Evolutionary conservation across 1,284 basidiomycete genomes (phyloP), one percentile per base, ranked within the genome.

Genomic region (Phlebopus sp.): DNA sequence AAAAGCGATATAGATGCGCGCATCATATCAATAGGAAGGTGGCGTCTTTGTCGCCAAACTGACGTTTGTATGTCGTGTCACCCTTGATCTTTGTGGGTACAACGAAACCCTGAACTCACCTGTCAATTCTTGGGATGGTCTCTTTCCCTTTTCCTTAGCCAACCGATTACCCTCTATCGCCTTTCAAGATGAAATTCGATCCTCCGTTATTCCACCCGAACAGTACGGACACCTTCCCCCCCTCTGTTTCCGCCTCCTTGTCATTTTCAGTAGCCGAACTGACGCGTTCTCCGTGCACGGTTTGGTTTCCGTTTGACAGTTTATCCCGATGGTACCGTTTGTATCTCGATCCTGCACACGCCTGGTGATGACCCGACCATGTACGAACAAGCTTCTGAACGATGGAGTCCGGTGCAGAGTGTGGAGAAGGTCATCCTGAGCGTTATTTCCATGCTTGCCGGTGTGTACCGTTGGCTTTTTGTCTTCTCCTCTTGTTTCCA

Each of bases 151-250:
- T 23, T 19, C 47, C 10, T 2, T 55, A 94, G 92, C 95, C 94
- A 0, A 68, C 79, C 41, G 94, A 97, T 66, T 97, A 97, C 69
- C 94, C 94, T 30, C 73, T 97, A 61, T 95, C 90, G 44, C 94
- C 94, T 25, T 97, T 97, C 83, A 96, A 92, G 70, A 98, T 99
- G 96, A 91, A 84, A 60, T 99, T 98, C 63, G 94, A 97, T 43
- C 96, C 96, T 9, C 94, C 97, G 4, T 69, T 99, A 51, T 90
- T 99, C 69, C 97, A 99, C 69, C 97, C 97, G 13, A 99, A 99
- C 68, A 90, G 95, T 96, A 62, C 69, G 88, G 69, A 42, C 7
- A n/a, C 19, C 50, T 44, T 50, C 42, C 36, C 40, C 32, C 48
- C 38, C 34, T 37, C 31, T 8, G 2, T 11, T n/a, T 35, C 25